Evolutionary conservation across 306 rosid species (phyloP).

Genomic region (Trichosanthes cucumerina): DNA sequence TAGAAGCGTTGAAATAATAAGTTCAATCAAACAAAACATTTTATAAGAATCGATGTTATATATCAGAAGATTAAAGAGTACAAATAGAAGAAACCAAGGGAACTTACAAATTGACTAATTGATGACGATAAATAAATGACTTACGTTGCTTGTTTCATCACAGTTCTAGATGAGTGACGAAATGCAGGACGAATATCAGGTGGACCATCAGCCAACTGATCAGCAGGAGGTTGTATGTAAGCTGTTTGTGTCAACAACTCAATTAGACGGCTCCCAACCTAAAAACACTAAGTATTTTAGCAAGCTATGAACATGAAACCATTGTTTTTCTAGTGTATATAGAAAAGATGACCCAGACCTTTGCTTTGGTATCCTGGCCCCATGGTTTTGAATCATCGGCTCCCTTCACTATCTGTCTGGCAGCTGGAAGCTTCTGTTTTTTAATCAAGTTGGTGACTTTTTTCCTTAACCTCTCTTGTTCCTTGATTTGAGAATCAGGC

Average conservation of each 20-base stretch:
- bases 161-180: slow-evolving; percentile 46
- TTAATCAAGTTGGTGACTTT: slow-evolving; percentile 68
- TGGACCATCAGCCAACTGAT: slow-evolving; percentile 47
- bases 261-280: slow-evolving; percentile 90
- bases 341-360: slow-evolving; percentile 37
- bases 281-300: slow-evolving; percentile 12
- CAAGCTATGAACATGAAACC: slow-evolving; percentile 6
- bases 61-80: neutral
- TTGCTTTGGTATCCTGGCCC: slow-evolving; percentile 55
- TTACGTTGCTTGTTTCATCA: slow-evolving; percentile 37
- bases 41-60: neutral
- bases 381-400: slow-evolving; percentile 52
- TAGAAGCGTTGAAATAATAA: slow-evolving; percentile 13
- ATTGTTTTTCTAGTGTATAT: slow-evolving; percentile 1
- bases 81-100: neutral
- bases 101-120: slow-evolving; percentile 4
- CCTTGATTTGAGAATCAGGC: slow-evolving; percentile 20
- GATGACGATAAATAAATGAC: slow-evolving; percentile 18
- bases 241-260: slow-evolving; percentile 79
- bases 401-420: slow-evolving; percentile 39
- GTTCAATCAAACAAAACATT: slow-evolving; percentile 1
- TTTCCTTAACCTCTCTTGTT: slow-evolving; percentile 57
- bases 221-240: slow-evolving; percentile 72
- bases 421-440: slow-evolving; percentile 55
- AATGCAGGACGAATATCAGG: slow-evolving; percentile 89